These are phyloP conservation scores for Wickerhamomyces bisporus DNA, from an alignment of 805 yeast species.

Conservation along the genomic window DNA sequence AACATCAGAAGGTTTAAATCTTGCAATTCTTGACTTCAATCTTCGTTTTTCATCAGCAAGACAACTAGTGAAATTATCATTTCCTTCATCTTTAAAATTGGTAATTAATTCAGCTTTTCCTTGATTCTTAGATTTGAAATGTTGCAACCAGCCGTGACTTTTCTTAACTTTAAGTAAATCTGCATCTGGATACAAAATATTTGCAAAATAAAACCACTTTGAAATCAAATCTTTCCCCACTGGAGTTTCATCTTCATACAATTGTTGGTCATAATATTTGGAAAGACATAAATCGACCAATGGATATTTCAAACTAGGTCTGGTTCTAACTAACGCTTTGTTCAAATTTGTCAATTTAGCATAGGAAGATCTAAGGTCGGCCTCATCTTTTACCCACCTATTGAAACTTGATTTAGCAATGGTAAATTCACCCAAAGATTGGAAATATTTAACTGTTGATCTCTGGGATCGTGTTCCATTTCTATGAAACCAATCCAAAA, in stretches of 20 bases:
- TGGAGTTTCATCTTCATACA: slow-evolving; percentile 24
- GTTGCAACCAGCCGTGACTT: slow-evolving; percentile 39
- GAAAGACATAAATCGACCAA: slow-evolving; percentile 32
- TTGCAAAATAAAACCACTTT: slow-evolving; percentile 25
- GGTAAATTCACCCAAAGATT: slow-evolving; percentile 25
- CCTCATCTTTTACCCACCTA: slow-evolving; percentile 34
- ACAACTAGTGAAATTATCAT: slow-evolving; percentile 11
- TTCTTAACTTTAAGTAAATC: slow-evolving; percentile 2
- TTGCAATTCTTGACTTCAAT: slow-evolving; percentile 13
- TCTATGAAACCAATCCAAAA: slow-evolving; percentile 30
- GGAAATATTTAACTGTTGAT: slow-evolving; percentile 30
- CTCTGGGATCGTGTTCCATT: slow-evolving; percentile 30
- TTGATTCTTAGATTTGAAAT: slow-evolving; percentile 30
- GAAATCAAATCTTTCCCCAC: slow-evolving; percentile 27
- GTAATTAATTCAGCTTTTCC: slow-evolving; percentile 25
- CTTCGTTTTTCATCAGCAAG: slow-evolving; percentile 22
- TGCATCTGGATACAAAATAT: slow-evolving; percentile 7
- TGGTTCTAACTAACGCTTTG: slow-evolving; percentile 20
- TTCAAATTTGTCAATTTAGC: slow-evolving; percentile 1
- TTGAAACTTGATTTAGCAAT: slow-evolving; percentile 34
- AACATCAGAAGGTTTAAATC: slow-evolving; percentile 22
- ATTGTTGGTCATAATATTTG: slow-evolving; percentile 31
- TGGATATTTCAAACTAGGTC: slow-evolving; percentile 26
- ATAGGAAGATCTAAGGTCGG: slow-evolving; percentile 14
- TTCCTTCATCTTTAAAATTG: slow-evolving; percentile 18